Base-by-base conservation (phyloP, 78 protist genomes). In the Dictyostelium intermedium region DNA sequence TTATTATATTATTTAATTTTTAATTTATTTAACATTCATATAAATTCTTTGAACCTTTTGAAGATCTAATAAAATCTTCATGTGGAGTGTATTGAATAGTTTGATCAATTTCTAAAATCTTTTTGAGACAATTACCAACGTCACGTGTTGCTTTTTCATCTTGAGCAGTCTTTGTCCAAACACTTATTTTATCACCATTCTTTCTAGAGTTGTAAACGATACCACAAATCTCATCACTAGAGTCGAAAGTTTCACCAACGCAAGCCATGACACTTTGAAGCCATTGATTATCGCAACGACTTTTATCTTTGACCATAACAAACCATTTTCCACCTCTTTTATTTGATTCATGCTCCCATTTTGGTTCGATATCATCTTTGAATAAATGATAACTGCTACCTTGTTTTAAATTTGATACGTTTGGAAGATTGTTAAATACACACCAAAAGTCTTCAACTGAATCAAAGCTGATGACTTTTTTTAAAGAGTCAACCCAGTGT, bases 381-480 rank as follows among this genome's bases (percentile, higher is more conserved):
- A 92, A 92, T 11, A 92, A 83, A 81, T 92, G 96, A 39, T 80
- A 92, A 30, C 78, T 69, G 63, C 85, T 74, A 30, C 96, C 96
- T 30, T 30, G 80, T 34, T 78, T 92, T 27, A 92, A 23, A 32
- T 82, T 84, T 13, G 73, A 47, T 39, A 85, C 85, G 13, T 32
- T 56, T 72, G 92, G 96, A 20, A 92, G 84, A 34, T 92, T 92
- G 61, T 92, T 92, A 50, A 92, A 92, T 13, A 92, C 85, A 69
- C 96, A 96, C 98, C 98, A 96, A 78, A 96, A 96, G 39, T 96
- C 98, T 84, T 96, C 98, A 37, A 96, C 96, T 37, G 96, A 89
- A 78, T 91, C 96, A 47, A 97, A 95, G 23, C 93, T 95, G 43
- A 91, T 86, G 35, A 97, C 82, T 79, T 69, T 80, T 94, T 91